Percentiles rank a stretch among this genome's conserved stretches.
Evolutionary conservation across 352 stramenopile genomes (phyloP).

Genomic region (Globisporangium okanoganense): DNA sequence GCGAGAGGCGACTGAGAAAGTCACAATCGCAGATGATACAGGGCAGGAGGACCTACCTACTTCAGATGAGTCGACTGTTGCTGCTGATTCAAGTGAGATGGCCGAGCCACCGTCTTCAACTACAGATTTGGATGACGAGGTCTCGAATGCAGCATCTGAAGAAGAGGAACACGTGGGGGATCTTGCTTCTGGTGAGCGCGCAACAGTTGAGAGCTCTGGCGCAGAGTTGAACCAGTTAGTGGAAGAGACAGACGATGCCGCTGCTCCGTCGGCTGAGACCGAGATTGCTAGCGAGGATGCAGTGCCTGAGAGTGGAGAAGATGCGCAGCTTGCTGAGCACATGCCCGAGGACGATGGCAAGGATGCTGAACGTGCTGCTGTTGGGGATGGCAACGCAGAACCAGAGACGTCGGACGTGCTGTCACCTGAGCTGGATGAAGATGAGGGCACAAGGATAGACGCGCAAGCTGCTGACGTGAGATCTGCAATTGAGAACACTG

Average conservation of each 20-base stretch:
- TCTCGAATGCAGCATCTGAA: background rate
- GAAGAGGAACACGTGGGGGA: background rate
- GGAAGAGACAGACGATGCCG: background rate
- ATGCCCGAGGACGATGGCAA: background rate
- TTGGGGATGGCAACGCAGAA: background rate
- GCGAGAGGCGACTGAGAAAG: background rate
- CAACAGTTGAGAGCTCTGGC: background rate
- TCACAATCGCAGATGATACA: background rate
- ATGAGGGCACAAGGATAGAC: background rate
- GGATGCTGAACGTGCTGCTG: background rate
- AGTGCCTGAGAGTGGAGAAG: background rate
- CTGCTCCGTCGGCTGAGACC: background rate
- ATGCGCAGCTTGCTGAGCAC: background rate
- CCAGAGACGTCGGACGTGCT: background rate
- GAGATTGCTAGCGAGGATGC: background rate
- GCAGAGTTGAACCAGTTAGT: background rate
- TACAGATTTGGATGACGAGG: background rate
- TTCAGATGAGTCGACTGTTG: background rate
- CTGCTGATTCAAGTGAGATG: background rate
- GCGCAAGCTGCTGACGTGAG: background rate
- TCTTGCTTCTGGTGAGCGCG: background rate
- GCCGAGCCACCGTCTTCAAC: background rate
- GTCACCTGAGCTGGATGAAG: background rate
- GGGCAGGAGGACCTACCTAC: background rate
- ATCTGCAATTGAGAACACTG: background rate